These are phyloP conservation scores for Lobosporangium transversale DNA, from an alignment of 192 early-diverging fungal genomes.

Conservation along the genomic window DNA sequence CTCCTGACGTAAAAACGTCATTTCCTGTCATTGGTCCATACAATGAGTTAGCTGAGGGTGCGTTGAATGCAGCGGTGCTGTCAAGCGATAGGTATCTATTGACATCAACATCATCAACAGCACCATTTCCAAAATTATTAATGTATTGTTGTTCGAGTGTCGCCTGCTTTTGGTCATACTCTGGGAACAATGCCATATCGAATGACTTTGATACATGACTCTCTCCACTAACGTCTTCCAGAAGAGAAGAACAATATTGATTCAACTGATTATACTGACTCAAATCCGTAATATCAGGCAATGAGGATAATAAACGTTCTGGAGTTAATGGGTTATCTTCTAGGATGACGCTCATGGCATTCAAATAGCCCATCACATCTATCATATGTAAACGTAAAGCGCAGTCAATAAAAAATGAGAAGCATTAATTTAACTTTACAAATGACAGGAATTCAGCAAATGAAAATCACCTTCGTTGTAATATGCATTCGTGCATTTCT, in stretches of 20 bases:
- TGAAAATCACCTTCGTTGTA: slow-evolving; percentile 43
- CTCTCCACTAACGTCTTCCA: slow-evolving; percentile 49
- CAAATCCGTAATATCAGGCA: slow-evolving; percentile 31
- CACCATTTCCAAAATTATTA: not conserved
- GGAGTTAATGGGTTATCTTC: slow-evolving; percentile 27
- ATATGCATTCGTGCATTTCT: slow-evolving; percentile 31
- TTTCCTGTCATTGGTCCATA: slow-evolving; percentile 22
- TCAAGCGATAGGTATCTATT: not conserved
- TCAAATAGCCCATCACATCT: slow-evolving; percentile 43
- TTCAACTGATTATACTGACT: slow-evolving; percentile 48
- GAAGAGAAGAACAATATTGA: slow-evolving; percentile 34
- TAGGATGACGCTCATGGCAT: slow-evolving; percentile 34
- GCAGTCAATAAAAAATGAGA: too few species aligned
- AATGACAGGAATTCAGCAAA: too few species aligned
- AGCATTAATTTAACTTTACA: too few species aligned
- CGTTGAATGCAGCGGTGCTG: not conserved
- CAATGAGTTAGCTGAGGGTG: slow-evolving; percentile 11
- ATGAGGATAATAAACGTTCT: slow-evolving; percentile 18
- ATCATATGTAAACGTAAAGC: too few species aligned
- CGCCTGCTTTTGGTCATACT: slow-evolving; percentile 30
- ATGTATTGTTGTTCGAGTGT: not conserved
- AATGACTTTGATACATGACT: slow-evolving; percentile 24
- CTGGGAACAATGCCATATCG: slow-evolving; percentile 32
- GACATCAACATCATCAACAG: not conserved
- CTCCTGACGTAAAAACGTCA: not conserved